Base-by-base conservation (phyloP, 1,284 basidiomycete species). In the Cyathus olla region DNA sequence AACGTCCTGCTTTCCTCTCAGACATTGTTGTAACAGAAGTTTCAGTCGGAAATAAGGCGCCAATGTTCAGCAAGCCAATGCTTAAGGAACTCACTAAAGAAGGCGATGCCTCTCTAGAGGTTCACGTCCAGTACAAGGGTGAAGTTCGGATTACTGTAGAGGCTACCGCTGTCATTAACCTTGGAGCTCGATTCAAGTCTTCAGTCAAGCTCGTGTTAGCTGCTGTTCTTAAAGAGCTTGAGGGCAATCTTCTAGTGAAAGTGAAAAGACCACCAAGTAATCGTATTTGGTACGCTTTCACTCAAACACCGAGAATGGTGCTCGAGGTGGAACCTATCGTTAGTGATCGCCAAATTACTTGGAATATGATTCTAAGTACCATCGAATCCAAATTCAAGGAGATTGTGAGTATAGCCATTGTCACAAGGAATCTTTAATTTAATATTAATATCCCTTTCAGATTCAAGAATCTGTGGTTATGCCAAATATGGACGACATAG, bases 271-370 rank as follows among this genome's bases (percentile, higher is more conserved):
- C 98, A 11, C 98, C 98, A 1, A 95, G 93, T 72, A 97, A 94
- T 74, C 92, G 97, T 35, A 87, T 99, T 59, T 99, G 97, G 98
- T 99, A 97, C 78, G 96, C 95, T 1, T 99, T 99, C 75, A 98
- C 96, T n/a, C 85, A 92, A 64, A 88, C 90, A 78, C 97, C 98
- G 0, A 90, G 90, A 73, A 93, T 99, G 87, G 92, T 95, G 27
- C 80, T 99, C 67, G 88, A 91, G 64, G 92, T 99, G 57, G 93
- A 97, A 75, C 97, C 97, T 1, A 92, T 98, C 60, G 95, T 99
- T 69, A 95, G 94, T 76, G 95, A 96, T 71, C 87, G 93, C 15
- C 94, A 96, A 76, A 93, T 97, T 65, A 96, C 95, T 24, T 97
- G 95, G 95, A 86, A 90, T 52, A 93, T 98, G 90, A 93, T 99